Base-by-base conservation (phyloP, 176 grass and related monocot genomes). In the Cenchrus purpureus region DNA sequence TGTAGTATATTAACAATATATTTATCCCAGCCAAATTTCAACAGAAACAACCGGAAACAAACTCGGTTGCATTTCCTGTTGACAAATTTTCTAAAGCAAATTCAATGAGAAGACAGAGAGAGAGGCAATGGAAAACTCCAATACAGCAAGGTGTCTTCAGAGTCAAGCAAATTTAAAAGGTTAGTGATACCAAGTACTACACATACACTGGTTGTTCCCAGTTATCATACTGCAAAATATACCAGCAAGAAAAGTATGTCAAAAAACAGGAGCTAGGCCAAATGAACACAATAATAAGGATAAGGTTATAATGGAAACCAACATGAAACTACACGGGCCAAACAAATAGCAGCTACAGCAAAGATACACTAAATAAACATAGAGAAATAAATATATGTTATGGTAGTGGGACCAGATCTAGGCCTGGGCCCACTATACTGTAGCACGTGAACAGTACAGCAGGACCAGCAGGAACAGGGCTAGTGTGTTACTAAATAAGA, bases 331-430 rank as follows among this genome's bases (percentile, higher is more conserved):
- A 82, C 43, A 79, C 11, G 4, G 29, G 15, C 51, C 31, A 78
- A 81, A 71, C 55, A 57, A 57, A 70, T 67, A 44, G 74, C 20
- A 82, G 67, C 40, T 40, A 37, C 82, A 68, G 61, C n/a, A 75
- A 32, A 72, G 19, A 79, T 17, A 73, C 60, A 68, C 61, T 69
- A 74, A 60, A 65, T 46, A 79, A 80, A 17, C 69, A 74, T n/a
- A 66, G 74, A 17, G 64, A 74, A 79, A 62, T 59, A 76, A 74
- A 63, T 40, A 40, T 40, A 40, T 40, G 37, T 40, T 40, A 40
- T 40, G 37, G 37, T 40, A 40, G 37, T 40, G 37, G 3, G 37
- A 40, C 37, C 37, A 4, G 37, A 40, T 40, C 37, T 40, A 40
- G 37, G 37, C 37, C 37, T 40, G 37, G 37, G 37, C 37, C 37